Base-by-base conservation (phyloP, 768 basidiomycete genomes). In the Auriscalpium microsporum region DNA sequence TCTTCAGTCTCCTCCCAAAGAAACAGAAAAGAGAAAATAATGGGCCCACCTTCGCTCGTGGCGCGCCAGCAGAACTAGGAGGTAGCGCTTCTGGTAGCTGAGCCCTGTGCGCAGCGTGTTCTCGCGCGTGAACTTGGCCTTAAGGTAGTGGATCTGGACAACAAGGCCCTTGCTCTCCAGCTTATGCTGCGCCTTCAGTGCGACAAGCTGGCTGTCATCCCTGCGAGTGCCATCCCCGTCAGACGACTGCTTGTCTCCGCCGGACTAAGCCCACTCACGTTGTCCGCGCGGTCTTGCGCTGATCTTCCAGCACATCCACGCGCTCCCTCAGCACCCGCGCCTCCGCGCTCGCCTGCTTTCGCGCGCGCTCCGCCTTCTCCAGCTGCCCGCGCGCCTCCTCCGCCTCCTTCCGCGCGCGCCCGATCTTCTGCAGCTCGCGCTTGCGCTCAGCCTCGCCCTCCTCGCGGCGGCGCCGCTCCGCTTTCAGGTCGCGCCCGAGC, bases 161-260 rank as follows among this genome's bases (percentile, higher is more conserved):
- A 98, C 83, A 17, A 97, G 74, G 9, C 92, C 91, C 65, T 93
- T 94, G 73, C 88, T 87, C 66, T 97, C 93, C 58, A 82, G 81
- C 59, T 87, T 90, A 66, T 93, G 90, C 67, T 82, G 84, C 2
- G 71, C 62, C 60, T 78, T 83, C 59, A 90, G 64, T 11, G 73
- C 71, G 3, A 75, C 73, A 5, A 90, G 59, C 63, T 83, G 78
- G 14, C 62, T 64, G 5, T 78, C 75, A 57, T 87, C 80, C 17
- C 84, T 85, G 55, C 19, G 52, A 28, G 19, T 33, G 11, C 9
- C 58, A 19, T 8, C 7, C 23, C 45, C 53, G 45, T 57, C 52
- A 61, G 48, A 14, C 8, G 21, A 13, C 10, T 9, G 13, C 34
- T 7, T 42, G n/a, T 44, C 10, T 34, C 38, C 11, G 16, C 17